These are phyloP conservation scores for Closterium sp. DNA, from an alignment of 139 green algal genomes.

Conservation along the genomic window DNA sequence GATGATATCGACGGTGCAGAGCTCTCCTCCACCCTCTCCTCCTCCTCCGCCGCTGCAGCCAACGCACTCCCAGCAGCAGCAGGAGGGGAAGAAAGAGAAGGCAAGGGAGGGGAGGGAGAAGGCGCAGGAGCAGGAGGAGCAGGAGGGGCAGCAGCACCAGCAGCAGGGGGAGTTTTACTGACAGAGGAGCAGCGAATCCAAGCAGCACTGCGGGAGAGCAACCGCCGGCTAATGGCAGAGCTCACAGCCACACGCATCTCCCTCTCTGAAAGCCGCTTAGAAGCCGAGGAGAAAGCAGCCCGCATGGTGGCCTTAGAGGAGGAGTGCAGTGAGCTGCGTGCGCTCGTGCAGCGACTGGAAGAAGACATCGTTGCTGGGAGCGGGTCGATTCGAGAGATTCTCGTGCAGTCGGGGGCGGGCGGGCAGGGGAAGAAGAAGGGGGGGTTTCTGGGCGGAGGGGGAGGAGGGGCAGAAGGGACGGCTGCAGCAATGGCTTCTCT, in stretches of 20 bases:
- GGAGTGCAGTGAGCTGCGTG: slow-evolving; percentile 9
- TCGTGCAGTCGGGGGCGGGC: neutral
- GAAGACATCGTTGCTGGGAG: slow-evolving; percentile 44
- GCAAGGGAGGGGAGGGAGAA: slow-evolving; percentile 11
- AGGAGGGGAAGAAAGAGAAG: neutral
- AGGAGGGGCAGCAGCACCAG: slow-evolving; percentile 61
- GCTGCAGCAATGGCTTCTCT: neutral
- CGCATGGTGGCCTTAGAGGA: slow-evolving; percentile 68
- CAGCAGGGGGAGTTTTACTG: slow-evolving; percentile 58
- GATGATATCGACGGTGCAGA: neutral
- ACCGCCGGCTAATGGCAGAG: slow-evolving; percentile 81
- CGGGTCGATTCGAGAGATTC: neutral
- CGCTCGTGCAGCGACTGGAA: slow-evolving; percentile 39
- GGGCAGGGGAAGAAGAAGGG: neutral
- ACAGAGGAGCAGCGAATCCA: slow-evolving; percentile 1
- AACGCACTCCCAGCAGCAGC: slow-evolving; percentile 27
- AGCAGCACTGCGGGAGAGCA: slow-evolving; percentile 64
- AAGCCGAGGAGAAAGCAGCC: slow-evolving; percentile 58
- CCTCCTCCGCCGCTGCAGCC: slow-evolving; percentile 41
- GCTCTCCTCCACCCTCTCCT: slow-evolving; percentile 46
- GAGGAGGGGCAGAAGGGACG: neutral
- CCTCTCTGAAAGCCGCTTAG: slow-evolving; percentile 52
- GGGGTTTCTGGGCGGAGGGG: neutral
- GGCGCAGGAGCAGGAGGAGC: slow-evolving; percentile 35
- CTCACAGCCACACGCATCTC: slow-evolving; percentile 66